Base-by-base conservation (phyloP, 176 grass and related monocot species). In the Eleusine indica region DNA sequence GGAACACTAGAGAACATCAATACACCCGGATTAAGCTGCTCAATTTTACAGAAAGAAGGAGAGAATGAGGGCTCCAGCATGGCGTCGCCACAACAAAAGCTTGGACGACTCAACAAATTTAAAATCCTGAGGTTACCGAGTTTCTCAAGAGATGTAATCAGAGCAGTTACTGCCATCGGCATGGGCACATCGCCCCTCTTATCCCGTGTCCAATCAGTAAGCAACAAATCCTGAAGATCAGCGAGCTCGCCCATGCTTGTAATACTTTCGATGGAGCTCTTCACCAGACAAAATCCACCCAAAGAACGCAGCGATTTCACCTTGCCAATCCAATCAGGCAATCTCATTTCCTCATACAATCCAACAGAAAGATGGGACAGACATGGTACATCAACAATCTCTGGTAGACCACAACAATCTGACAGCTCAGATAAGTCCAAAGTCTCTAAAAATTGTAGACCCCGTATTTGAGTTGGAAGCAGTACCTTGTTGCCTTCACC, bases 291-390 rank as follows among this genome's bases (percentile, higher is more conserved):
- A 18, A 73, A 73, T 0, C 25, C 0, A 18, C 16, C 0, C 28
- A 74, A 19, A 37, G 15, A 51, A 2, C 28, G 71, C 3, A 74
- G 3, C 0, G 16, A 74, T 74, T 19, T 56, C 16, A 74, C 7
- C 29, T 56, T 56, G 0, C 29, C 48, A 56, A 74, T 74, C 3
- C 49, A 16, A 3, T 74, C 28, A 0, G 49, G 48, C 72, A 74
- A 56, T 7, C 6, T 1, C 6, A 14, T 10, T 46, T 8, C 6
- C 43, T 1, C 0, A 52, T 0, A 0, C 2, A 0, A 0, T 37
- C 2, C 6, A 2, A 37, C 0, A 0, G 14, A 2, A 0, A 74
- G 14, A 74, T 56, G 16, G 17, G 29, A 19, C 49, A 74, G 56
- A 12, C 29, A 0, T 0, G 72, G 72, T 12, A 74, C 16, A 5